Base-by-base conservation (phyloP, 2,329 filamentous ascomycete species). In the Colletotrichum tofieldiae region DNA sequence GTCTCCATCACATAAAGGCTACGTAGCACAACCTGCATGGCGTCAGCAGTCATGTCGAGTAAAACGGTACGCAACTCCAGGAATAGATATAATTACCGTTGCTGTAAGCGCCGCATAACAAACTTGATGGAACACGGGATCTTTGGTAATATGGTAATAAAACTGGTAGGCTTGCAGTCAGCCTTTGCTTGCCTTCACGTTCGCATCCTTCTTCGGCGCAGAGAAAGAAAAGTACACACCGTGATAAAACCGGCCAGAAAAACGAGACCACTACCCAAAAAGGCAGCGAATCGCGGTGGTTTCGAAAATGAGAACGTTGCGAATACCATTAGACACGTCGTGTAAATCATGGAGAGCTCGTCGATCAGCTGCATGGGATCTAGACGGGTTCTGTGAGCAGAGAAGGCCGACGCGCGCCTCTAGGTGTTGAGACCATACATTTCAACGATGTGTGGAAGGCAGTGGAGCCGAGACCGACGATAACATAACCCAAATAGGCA, bases 91-190 rank as follows among this genome's bases (percentile, higher is more conserved):
- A 20, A 9, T 52, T 32, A 74, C 72, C 52, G 91, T 85, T 6
- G 87, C 87, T 0, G 94, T 96, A 54, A 97, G 83, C 4, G 93
- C 78, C 1, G 91, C 93, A 76, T 95, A 97, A 5, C 92, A 92
- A 73, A 90, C 91, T 79, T 97, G 94, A 82, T 97, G 94, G 81
- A 97, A 97, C 1, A 90, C 85, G 0, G 94, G 94, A 75, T 97
- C 92, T 79, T 95, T 94, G 20, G 95, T 90, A 74, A 93, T 90
- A 78, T 95, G 93, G 82, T 97, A 97, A 81, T 84, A 85, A 4
- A 81, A 61, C 68, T 68, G n/a, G 9, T 20, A 5, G 11, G 2
- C 14, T 16, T 55, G 29, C 6, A 12, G 35, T 70, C n/a, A 70
- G 45, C 29, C 37, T 20, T 16, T 18, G 54, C 61, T 37, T 54